Evolutionary conservation across 2,329 filamentous ascomycete species (phyloP).

Genomic region (Curvularia verruculosa): DNA sequence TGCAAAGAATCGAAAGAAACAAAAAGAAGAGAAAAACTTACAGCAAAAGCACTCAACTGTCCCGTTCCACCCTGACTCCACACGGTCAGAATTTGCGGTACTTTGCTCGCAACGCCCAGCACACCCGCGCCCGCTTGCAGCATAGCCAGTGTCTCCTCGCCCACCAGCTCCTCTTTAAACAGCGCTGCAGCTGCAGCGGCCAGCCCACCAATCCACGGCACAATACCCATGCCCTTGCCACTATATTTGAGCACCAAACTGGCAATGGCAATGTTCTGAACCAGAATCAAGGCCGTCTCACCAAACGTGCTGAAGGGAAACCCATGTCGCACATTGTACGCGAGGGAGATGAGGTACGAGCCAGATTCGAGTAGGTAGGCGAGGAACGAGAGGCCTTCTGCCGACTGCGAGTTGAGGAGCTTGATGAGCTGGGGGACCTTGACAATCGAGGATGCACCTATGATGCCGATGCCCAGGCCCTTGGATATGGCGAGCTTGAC

Average conservation of each 20-base stretch:
- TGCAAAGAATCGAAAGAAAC: neutral
- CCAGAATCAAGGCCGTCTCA: slow-evolving; percentile 89
- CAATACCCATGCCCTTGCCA: slow-evolving; percentile 70
- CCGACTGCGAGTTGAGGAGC: slow-evolving; percentile 78
- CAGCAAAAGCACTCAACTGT: slow-evolving; percentile 94
- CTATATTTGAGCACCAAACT: slow-evolving; percentile 85
- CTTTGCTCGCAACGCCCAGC: slow-evolving; percentile 85
- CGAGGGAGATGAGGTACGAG: slow-evolving; percentile 84
- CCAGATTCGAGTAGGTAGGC: slow-evolving; percentile 91
- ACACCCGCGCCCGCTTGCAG: slow-evolving; percentile 85
- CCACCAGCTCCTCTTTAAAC: slow-evolving; percentile 69
- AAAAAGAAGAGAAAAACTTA: slow-evolving; percentile 56
- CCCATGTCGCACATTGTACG: slow-evolving; percentile 87
- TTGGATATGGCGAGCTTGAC: slow-evolving; percentile 91
- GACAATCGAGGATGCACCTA: slow-evolving; percentile 86
- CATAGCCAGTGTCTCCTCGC: slow-evolving; percentile 70
- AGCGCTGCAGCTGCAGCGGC: slow-evolving; percentile 72
- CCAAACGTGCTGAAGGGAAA: slow-evolving; percentile 98
- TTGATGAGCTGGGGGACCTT: slow-evolving; percentile 98
- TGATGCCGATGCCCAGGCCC: slow-evolving; percentile 89
- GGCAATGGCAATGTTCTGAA: slow-evolving; percentile 90
- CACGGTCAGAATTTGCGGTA: slow-evolving; percentile 90
- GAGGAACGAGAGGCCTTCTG: slow-evolving; percentile 84
- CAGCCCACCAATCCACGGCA: slow-evolving; percentile 77
- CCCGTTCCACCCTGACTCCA: slow-evolving; percentile 86